Percentiles rank a stretch among this genome's conserved stretches.
These are phyloP conservation scores for Aspergillus persii DNA, from an alignment of 2,329 filamentous ascomycete species.

Conservation along the genomic window DNA sequence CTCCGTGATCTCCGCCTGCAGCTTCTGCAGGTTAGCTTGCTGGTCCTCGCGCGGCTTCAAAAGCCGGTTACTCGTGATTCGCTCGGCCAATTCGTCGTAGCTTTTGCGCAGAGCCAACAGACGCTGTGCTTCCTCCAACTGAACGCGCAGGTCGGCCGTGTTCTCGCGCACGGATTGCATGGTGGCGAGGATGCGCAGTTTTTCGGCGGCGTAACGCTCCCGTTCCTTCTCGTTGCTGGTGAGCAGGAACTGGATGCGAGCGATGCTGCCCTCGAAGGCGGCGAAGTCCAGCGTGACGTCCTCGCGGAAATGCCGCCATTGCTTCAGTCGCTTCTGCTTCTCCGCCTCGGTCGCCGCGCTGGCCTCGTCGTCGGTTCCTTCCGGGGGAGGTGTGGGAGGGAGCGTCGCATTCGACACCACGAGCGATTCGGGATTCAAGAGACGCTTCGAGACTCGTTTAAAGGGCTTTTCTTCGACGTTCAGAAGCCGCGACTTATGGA, in stretches of 20 bases:
- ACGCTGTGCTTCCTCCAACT: slow-evolving; percentile 72
- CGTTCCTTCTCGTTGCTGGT: slow-evolving; percentile 81
- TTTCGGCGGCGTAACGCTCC: slow-evolving; percentile 77
- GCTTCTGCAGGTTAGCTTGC: slow-evolving; percentile 69
- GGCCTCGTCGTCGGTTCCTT: slow-evolving; percentile 47
- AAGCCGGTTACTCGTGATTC: slow-evolving; percentile 77
- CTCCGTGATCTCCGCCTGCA: slow-evolving; percentile 84
- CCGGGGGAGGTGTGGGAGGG: slow-evolving; percentile 66
- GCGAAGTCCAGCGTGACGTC: slow-evolving; percentile 86
- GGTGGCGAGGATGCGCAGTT: slow-evolving; percentile 72
- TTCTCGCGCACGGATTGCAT: slow-evolving; percentile 75
- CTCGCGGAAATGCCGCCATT: slow-evolving; percentile 70
- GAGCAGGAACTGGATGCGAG: slow-evolving; percentile 82
- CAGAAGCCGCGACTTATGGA: slow-evolving; percentile 83
- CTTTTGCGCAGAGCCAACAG: slow-evolving; percentile 75
- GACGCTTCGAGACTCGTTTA: slow-evolving; percentile 79
- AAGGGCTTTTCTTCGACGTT: slow-evolving; percentile 92
- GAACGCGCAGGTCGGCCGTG: slow-evolving; percentile 68
- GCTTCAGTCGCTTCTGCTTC: slow-evolving; percentile 51
- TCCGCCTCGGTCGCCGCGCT: slow-evolving; percentile 45
- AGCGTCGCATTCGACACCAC: slow-evolving; percentile 56
- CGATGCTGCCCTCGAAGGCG: slow-evolving; percentile 79
- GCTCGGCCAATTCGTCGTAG: slow-evolving; percentile 84
- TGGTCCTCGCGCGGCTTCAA: slow-evolving; percentile 84
- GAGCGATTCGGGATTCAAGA: slow-evolving; percentile 67